Base-by-base conservation (phyloP, 768 basidiomycete species). In the Lactarius hengduanensis region DNA sequence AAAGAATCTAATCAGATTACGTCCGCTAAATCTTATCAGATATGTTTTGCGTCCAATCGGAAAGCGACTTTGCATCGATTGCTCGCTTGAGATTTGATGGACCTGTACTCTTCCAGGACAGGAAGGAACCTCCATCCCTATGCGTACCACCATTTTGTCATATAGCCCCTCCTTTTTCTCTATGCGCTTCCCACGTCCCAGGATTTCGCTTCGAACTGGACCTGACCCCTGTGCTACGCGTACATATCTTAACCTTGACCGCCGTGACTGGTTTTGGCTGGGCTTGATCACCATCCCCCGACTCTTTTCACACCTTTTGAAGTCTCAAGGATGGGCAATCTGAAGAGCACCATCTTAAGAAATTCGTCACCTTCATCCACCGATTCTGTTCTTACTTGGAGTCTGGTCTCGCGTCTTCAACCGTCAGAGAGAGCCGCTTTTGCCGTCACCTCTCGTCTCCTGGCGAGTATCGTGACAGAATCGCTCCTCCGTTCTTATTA, bases 391-490 rank as follows among this genome's bases (percentile, higher is more conserved):
- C 57, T 57, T 30, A 67, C 66, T 7, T 67, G 66, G 66, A 32
- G 8, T 26, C 54, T 63, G 15, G 53, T 57, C 2, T 67, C 61
- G n/a, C 43, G 18, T 13, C 61, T 70, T 16, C 43, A 41, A n/a
- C 69, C 68, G 0, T 36, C 57, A 5, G 64, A 69, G 11, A 63
- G 57, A 50, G 80, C 82, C 30, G 74, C 75, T 5, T 82, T 83
- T 66, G 81, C 82, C 10, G 81, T 83, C 53, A 76, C 74, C 30
- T 82, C 82, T 36, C 80, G 83, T 56, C 78, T 84, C 60, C 68
- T 84, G 16, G 80, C 82, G 16, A 82, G 81, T 66, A 75, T 84
- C 57, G 80, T 84, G 60, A 83, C 82, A 18, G 83, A 84, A 69
- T 74, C 77, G 38, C 73, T 83, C 7, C 75, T 84, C 61, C 76